phyloP scores from a whole-genome alignment of 257 asterid genomes.

The Fraxinus excelsior region DNA sequence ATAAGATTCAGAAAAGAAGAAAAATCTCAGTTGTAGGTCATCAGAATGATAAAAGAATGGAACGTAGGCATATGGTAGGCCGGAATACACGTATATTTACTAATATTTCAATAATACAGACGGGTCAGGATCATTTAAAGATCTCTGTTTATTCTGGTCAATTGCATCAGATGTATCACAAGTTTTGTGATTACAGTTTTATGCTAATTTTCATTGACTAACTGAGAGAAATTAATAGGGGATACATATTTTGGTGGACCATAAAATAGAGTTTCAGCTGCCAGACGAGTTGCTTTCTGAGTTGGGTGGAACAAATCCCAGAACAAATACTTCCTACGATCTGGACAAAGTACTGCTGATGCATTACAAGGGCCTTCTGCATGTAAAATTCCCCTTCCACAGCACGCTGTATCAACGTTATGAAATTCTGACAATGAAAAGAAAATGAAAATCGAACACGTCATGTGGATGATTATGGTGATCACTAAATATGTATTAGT shows the following conservation, averaged over 20 bases:
- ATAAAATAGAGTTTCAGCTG: constrained; percentile 36
- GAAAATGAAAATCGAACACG: neutral
- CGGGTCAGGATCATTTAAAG: neutral
- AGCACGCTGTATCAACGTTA: constrained; percentile 66
- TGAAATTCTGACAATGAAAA: constrained; percentile 42
- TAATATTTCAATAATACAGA: neutral
- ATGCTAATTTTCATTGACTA: constrained; percentile 23
- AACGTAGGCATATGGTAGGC: neutral
- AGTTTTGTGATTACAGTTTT: too few relatives aligned
- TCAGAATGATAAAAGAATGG: neutral
- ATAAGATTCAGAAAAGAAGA: neutral
- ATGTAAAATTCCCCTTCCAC: constrained; percentile 57
- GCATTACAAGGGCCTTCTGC: constrained; percentile 34
- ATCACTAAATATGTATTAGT: too few relatives aligned
- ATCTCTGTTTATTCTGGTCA: neutral
- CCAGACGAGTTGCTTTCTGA: constrained; percentile 34
- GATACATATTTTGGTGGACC: constrained; percentile 40
- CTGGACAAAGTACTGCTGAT: constrained; percentile 33
- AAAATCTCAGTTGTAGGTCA: neutral
- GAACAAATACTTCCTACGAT: constrained; percentile 34
- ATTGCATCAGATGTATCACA: neutral
- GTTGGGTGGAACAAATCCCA: constrained; percentile 47
- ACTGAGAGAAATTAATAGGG: constrained; percentile 45
- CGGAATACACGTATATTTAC: neutral
- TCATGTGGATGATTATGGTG: too few relatives aligned